These are phyloP conservation scores for Ophiostoma australiae DNA, from an alignment of 2,329 filamentous ascomycete genomes.

Conservation along the genomic window DNA sequence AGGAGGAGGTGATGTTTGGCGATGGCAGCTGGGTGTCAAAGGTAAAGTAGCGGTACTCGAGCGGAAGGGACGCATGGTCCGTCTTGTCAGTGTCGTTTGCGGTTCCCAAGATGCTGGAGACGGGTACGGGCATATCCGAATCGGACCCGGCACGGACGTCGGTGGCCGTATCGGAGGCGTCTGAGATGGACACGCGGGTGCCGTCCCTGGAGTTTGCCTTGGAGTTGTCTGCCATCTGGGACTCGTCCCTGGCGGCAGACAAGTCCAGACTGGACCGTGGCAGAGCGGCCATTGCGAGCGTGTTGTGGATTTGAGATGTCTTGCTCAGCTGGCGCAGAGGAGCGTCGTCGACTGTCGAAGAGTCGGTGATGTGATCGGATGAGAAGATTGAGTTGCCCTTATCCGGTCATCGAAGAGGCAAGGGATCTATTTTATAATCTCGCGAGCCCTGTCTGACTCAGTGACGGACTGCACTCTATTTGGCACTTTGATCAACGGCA, in stretches of 20 bases:
- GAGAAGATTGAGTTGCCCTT: too few relatives aligned
- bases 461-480: background rate
- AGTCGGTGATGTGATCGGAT: background rate
- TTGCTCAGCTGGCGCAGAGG: background rate
- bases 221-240: background rate
- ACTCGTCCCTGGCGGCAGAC: background rate
- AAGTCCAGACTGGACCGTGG: background rate
- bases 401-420: too few relatives aligned
- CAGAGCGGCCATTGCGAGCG: background rate
- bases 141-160: background rate
- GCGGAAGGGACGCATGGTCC: slow-evolving; percentile 26
- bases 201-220: background rate
- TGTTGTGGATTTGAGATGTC: background rate
- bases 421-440: too few relatives aligned
- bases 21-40: slow-evolving; percentile 39
- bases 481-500: background rate
- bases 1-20: slow-evolving; percentile 29
- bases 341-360: background rate
- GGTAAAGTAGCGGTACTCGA: slow-evolving; percentile 41
- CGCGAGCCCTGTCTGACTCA: too few relatives aligned
- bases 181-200: slow-evolving; percentile 13
- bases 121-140: background rate
- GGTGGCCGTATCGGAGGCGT: slow-evolving; percentile 18
- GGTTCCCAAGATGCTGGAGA: too few relatives aligned
- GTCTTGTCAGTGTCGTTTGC: background rate